These are phyloP conservation scores for Warburgia ugandensis DNA, from an alignment of 164 flowering plant species.

Conservation along the genomic window DNA sequence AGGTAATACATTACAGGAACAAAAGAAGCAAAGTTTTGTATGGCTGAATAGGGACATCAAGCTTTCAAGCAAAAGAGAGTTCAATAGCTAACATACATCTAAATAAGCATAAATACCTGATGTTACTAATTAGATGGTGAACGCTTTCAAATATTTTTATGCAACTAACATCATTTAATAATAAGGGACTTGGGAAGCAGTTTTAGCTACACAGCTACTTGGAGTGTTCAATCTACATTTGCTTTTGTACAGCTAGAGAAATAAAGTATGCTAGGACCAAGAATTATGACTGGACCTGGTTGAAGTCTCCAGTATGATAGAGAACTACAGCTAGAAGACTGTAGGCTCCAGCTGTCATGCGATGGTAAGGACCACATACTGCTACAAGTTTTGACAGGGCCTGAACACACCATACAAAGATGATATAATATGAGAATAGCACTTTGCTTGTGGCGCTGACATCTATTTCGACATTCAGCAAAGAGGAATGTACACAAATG, in stretches of 20 bases:
- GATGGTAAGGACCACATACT: slow-evolving; percentile 98
- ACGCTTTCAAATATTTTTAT: too few species aligned
- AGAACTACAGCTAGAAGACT: slow-evolving; percentile 97
- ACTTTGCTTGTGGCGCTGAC: neutral
- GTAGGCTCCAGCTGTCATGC: slow-evolving; percentile 99
- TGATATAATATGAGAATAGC: neutral
- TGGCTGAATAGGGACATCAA: too few species aligned
- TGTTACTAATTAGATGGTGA: neutral
- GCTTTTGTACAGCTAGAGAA: too few species aligned
- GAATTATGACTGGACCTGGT: slow-evolving; percentile 54
- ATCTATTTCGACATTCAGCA: neutral
- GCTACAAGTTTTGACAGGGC: slow-evolving; percentile 93
- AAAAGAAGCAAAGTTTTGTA: neutral
- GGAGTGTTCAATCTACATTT: too few species aligned
- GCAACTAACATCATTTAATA: too few species aligned
- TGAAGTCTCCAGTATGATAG: slow-evolving; percentile 98
- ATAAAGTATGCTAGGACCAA: too few species aligned
- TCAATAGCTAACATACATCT: too few species aligned
- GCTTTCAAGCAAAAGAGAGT: too few species aligned
- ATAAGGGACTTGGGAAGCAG: too few species aligned
- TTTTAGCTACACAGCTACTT: too few species aligned
- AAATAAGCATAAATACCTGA: too few species aligned
- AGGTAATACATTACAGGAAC: neutral
- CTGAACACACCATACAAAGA: slow-evolving; percentile 31
- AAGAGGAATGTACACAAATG: neutral